Evolutionary conservation across 768 basidiomycete genomes (phyloP), one percentile per base, ranked within the genome.

Genomic region (Tricholomella constricta): DNA sequence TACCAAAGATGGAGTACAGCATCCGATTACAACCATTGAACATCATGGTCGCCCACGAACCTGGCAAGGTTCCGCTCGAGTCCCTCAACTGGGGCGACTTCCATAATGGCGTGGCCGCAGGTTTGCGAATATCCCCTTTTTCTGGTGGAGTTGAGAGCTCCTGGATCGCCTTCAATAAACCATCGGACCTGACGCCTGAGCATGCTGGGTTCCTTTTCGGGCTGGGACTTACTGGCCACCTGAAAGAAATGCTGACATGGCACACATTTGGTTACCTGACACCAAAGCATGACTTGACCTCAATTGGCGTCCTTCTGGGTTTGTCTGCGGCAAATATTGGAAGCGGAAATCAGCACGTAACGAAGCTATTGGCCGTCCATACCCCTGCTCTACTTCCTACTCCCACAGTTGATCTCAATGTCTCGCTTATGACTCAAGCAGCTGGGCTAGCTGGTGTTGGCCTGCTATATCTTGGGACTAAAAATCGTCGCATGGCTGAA

Each of bases 181-280:
- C 97, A 0, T 79, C 85, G 0, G 91, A 95, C 40, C 79, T 95
- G 48, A 94, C 90, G 4, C 85, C 95, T 0, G 88, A 94, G 63
- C 97, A 98, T 65, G 97, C 94, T n/a, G 97, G 97, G 2, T 94
- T 98, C 72, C 76, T 99, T 37, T 84, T 92, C 35, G 97, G 92
- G 14, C 79, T 99, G 8, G 97, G 97, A 0, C 75, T 99, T 20
- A 91, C 86, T 1, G 97, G 97, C 0, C 95, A 98, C 66, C 77
- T 98, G 55, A 84, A 86, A 57, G 85, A 87, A 53, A 85, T 99
- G 83, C 70, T 91, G 61, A 93, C 92, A 2, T 96, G 94, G 91
- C 93, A 97, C 68, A 94, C 94, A 0, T 98, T 96, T 67, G 84
- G 85, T 12, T 97, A 98, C 68, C 81, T 99, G 62, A 95, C 94